Base-by-base conservation (phyloP, 2,329 filamentous ascomycete genomes). In the Metarhizium sp. region DNA sequence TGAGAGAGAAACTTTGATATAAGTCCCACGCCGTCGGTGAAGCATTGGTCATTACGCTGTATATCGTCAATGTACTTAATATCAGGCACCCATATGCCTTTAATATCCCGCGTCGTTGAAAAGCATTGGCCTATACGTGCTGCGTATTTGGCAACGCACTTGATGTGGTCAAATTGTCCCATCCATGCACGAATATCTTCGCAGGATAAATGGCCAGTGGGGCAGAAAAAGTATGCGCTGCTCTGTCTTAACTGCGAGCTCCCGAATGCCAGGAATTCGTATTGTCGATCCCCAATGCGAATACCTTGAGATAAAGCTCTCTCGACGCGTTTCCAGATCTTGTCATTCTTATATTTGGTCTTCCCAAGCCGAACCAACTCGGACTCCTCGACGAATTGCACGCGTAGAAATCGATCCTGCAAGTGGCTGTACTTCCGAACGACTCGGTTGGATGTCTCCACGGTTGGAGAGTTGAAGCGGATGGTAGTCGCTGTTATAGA, bases 181-280 rank as follows among this genome's bases (percentile, higher is more conserved):
- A 97, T 95, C 82, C 88, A 92, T 36, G 76, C 69, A 4, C 92
- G 86, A 56, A 99, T 96, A 51, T 86, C 78, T 18, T 87, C 80
- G 53, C 90, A 90, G 1, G 82, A 86, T 7, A 88, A 66, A 54
- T 82, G 75, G 0, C 81, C 74, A 0, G 82, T 84, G 0, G 88
- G 81, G 4, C 89, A 87, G 68, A 97, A 97, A 71, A 99, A 96
- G 66, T 94, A 97, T 0, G 90, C 92, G 0, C 92, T 88, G 61
- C 92, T 85, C 65, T 97, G 92, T 52, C 92, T 83, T 57, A 99
- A 88, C 63, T 99, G 94, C 0, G 94, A 96, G 68, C 94, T 97
- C 0, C 94, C 92, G 71, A 92, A 96, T 0, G 92, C 94, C 30
- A 99, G 80, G 60, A 97, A 97, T 61, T 92, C 81, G 68, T 91